phyloP scores from a whole-genome alignment of 352 stramenopile genomes.

The Peronospora destructor region DNA sequence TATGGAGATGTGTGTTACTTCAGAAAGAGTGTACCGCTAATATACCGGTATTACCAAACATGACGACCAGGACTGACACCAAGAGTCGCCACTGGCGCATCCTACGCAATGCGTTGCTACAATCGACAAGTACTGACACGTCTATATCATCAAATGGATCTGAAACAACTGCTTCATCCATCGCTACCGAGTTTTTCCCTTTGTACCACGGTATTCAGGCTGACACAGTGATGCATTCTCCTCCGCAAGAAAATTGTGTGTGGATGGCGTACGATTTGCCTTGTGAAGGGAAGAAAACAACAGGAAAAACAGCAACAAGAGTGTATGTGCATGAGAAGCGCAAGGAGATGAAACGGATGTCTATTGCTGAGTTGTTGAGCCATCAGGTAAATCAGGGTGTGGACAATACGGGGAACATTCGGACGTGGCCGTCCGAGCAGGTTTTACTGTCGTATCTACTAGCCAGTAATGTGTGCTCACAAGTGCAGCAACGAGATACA shows the following conservation, averaged over 20 bases:
- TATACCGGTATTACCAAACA: slow-evolving; percentile 14
- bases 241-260: slow-evolving; percentile 31
- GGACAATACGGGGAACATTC: slow-evolving; percentile 86
- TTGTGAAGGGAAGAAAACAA: background rate
- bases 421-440: slow-evolving; percentile 78
- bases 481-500: slow-evolving; percentile 13
- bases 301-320: background rate
- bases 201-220: slow-evolving; percentile 21
- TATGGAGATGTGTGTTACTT: background rate
- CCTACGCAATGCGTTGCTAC: slow-evolving; percentile 54
- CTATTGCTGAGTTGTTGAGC: slow-evolving; percentile 60
- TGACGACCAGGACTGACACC: slow-evolving; percentile 23
- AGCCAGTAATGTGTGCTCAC: slow-evolving; percentile 27
- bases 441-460: slow-evolving; percentile 65
- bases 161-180: slow-evolving; percentile 42
- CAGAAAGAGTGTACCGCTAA: background rate
- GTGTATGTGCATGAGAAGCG: slow-evolving; percentile 69
- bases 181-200: slow-evolving; percentile 61
- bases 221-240: slow-evolving; percentile 8
- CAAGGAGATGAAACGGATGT: slow-evolving; percentile 41
- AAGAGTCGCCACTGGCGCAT: slow-evolving; percentile 63
- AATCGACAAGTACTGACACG: slow-evolving; percentile 6
- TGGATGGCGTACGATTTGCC: slow-evolving; percentile 46
- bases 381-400: slow-evolving; percentile 72
- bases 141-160: slow-evolving; percentile 1